Evolutionary conservation across 352 stramenopile species (phyloP).

Genomic region (Phytophthora syringae): DNA sequence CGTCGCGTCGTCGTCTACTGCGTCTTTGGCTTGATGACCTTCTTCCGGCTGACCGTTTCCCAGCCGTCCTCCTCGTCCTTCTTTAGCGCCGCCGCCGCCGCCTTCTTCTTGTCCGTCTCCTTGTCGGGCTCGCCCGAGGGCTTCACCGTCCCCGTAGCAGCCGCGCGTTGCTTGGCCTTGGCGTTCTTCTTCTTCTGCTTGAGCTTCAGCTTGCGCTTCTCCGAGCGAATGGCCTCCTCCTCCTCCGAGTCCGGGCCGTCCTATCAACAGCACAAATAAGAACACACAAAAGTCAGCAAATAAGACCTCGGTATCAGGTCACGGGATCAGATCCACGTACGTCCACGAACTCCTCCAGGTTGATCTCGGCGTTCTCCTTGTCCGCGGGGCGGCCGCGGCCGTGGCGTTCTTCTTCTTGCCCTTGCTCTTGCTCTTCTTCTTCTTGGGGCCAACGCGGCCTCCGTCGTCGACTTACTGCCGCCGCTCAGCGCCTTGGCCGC

Average conservation of each 20-base stretch:
- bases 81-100: conserved; percentile 47
- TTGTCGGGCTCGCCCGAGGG: conserved; percentile 41
- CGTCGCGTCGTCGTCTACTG: conserved; percentile 45
- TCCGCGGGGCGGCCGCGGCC: conserved; percentile 26
- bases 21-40: conserved; percentile 65
- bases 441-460: conserved; percentile 38
- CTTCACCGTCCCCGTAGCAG: conserved; percentile 25
- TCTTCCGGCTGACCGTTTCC: conserved; percentile 78
- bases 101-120: conserved; percentile 62
- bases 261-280: conserved; percentile 7
- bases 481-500: conserved; percentile 66
- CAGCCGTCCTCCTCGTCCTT: conserved; percentile 81
- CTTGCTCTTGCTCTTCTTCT: conserved; percentile 71
- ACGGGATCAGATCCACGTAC: conserved; percentile 22
- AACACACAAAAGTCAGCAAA: neutral
- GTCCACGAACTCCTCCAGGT: conserved; percentile 76
- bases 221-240: conserved; percentile 73
- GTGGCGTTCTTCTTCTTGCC: conserved; percentile 56
- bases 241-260: conserved; percentile 86
- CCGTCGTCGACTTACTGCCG: conserved; percentile 40
- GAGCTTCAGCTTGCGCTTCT: conserved; percentile 84
- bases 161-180: conserved; percentile 66
- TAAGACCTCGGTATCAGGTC: too few species aligned
- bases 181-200: conserved; percentile 87
- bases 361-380: conserved; percentile 51